Base-by-base conservation (phyloP, 139 green algal genomes). In the Picochlorum sp. region DNA sequence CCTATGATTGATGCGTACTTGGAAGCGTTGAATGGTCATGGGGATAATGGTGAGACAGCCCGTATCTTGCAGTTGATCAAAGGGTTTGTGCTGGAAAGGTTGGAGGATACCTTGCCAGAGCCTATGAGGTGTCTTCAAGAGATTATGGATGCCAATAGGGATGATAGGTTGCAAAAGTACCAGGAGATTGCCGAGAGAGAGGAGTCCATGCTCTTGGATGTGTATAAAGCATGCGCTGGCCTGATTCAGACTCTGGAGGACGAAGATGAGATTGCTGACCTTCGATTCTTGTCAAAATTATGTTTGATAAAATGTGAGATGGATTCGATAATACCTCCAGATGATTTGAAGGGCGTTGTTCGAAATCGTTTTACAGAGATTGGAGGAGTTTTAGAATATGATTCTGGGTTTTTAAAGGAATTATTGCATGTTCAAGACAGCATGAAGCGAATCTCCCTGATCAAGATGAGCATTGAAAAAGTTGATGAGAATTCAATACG, bases 111-210 rank as follows among this genome's bases (percentile, higher is more conserved):
- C n/a, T 23, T 74, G 61, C 61, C 68, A 16, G 26, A 50, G 1
- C 49, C 63, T 14, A 63, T 74, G 68, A 50, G 45, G 30, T 49
- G 69, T 18, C 37, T 74, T 21, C 54, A 70, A 54, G 44, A 58
- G 6, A 37, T 49, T 7, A 32, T 70, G 21, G 23, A 37, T 10
- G 49, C 50, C 1, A 5, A 30, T 18, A 21, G 21, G 47, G 34
- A 41, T 11, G 34, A 11, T 41, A 9, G 34, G 1, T 41, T 41
- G 34, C 34, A 41, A 41, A 41, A 9, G 34, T 41, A 41, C 8
- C 34, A 41, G 34, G 34, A 11, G 34, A 41, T 41, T 41, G 34
- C 28, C 28, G 28, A 30, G 28, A 30, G 28, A 30, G 28, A 1
- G 8, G 34, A 9, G 34, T 41, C 34, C 2, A 41, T 41, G 34